phyloP scores from a whole-genome alignment of 2,329 filamentous ascomycete genomes.

The Diaporthe citri region DNA sequence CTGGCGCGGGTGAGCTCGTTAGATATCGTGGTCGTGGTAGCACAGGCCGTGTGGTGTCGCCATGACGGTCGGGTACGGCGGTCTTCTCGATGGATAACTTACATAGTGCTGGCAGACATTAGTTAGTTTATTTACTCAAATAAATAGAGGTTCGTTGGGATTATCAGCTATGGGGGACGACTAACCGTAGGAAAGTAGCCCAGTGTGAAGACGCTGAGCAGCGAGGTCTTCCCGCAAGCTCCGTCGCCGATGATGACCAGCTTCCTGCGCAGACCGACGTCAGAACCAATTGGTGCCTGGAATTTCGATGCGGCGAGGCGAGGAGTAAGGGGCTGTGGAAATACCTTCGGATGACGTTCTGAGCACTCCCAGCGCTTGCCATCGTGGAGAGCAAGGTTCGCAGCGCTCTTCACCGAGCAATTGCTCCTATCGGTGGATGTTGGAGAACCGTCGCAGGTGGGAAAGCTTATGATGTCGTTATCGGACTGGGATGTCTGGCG shows the following conservation, averaged over 20 bases:
- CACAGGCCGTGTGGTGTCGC: not conserved
- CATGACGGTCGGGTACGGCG: constrained; percentile 38
- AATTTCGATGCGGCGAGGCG: constrained; percentile 26
- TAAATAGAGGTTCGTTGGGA: constrained; percentile 30
- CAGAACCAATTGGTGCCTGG: constrained; percentile 15
- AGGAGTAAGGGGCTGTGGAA: not conserved
- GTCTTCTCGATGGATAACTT: constrained; percentile 48
- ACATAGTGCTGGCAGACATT: constrained; percentile 66
- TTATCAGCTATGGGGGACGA: constrained; percentile 45
- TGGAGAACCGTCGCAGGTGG: constrained; percentile 18
- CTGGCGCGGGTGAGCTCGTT: constrained; percentile 56
- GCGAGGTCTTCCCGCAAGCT: constrained; percentile 97
- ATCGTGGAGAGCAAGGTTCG: constrained; percentile 44
- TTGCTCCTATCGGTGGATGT: constrained; percentile 25
- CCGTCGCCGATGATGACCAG: constrained; percentile 97
- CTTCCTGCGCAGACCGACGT: constrained; percentile 71
- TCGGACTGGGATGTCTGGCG: constrained; percentile 32
- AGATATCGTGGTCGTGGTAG: constrained; percentile 28
- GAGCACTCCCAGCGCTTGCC: constrained; percentile 49
- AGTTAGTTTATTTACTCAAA: constrained; percentile 46
- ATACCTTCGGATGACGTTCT: constrained; percentile 55
- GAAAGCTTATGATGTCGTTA: constrained; percentile 34
- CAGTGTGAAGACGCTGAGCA: constrained; percentile 96
- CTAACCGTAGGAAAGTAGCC: constrained; percentile 97
- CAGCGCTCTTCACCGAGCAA: constrained; percentile 33